Base-by-base conservation (phyloP, 2,329 filamentous ascomycete genomes). In the Chalaropsis thielavioides region DNA sequence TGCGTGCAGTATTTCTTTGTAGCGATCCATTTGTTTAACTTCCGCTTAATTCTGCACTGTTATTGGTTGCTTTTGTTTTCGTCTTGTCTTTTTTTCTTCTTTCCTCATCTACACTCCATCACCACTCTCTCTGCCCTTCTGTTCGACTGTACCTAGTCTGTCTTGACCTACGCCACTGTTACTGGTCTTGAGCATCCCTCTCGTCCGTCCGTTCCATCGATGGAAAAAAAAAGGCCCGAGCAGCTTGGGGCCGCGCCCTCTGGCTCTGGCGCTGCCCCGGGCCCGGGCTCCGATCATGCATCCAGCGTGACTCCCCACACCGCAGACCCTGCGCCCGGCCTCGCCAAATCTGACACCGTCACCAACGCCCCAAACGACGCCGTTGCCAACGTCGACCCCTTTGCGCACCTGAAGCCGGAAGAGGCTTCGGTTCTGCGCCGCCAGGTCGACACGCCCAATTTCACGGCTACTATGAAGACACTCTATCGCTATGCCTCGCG, bases 401-500 rank as follows among this genome's bases (percentile, higher is more conserved):
- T 83, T 71, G 76, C 76, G 31, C 83, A 89, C 72, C 77, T 92
- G 2, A 82, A 87, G 1, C 74, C 81, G 8, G 72, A 86, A 66
- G 87, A 92, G 74, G 84, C 81, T 63, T 77, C 80, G 22, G 81
- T 92, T 64, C 75, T 94, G 67, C 84, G 81, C 72, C 79, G 77
- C 66, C 89, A 94, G 75, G 79, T 91, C 68, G 76, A 84, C 61
- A 84, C 84, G 0, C 85, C 85, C 40, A 77, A 81, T 11, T 77
- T 85, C 65, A 84, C 84, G 70, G 79, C 88, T 41, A 85, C 82
- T n/a, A 80, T 86, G 68, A 77, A 79, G 67, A 82, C 81, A 0
- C 77, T 91, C 22, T 90, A 83, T 72, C 83, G 88, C 68, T 92
- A 90, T 76, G 82, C 88, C 2, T 85, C 84, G 1, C 79, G 75